phyloP scores from a whole-genome alignment of 345 rosid genomes.

The Gossypium rotundifolium region DNA sequence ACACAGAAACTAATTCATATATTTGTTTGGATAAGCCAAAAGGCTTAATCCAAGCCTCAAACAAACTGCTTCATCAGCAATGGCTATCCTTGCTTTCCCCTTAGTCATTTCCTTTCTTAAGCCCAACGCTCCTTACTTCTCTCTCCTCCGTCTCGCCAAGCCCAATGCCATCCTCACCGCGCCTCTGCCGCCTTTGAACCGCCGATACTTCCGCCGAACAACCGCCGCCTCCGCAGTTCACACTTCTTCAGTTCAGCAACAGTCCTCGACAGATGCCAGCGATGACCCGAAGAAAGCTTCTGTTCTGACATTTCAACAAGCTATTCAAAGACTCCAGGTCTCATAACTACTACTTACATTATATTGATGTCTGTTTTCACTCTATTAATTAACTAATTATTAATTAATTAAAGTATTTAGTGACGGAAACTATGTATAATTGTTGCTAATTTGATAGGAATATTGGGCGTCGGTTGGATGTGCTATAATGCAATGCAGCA shows the following conservation, averaged over 20 bases:
- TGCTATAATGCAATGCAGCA: conserved; percentile 95
- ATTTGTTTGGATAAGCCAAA: background rate
- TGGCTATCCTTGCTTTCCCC: conserved; percentile 67
- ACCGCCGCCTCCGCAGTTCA: conserved; percentile 26
- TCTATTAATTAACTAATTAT: background rate
- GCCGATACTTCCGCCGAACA: conserved; percentile 29
- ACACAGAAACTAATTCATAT: background rate
- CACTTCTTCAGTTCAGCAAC: conserved; percentile 36
- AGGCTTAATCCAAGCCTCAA: conserved; percentile 15
- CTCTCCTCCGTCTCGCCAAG: conserved; percentile 26
- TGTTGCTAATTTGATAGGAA: conserved; percentile 38
- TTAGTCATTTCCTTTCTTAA: conserved; percentile 55
- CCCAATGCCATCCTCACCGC: conserved; percentile 19
- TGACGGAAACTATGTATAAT: background rate
- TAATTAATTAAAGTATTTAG: background rate
- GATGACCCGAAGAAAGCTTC: conserved; percentile 23
- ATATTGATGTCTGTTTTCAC: background rate
- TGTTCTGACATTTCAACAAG: conserved; percentile 78
- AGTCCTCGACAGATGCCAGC: conserved; percentile 27
- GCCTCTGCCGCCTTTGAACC: conserved; percentile 15
- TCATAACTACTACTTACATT: background rate
- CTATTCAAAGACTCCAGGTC: conserved; percentile 91
- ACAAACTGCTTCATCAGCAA: conserved; percentile 14
- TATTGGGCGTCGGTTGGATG: conserved; percentile 99
- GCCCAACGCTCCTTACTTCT: conserved; percentile 33